Base-by-base conservation (phyloP, 495 filamentous ascomycete species). In the Xylaria flabelliformis region DNA sequence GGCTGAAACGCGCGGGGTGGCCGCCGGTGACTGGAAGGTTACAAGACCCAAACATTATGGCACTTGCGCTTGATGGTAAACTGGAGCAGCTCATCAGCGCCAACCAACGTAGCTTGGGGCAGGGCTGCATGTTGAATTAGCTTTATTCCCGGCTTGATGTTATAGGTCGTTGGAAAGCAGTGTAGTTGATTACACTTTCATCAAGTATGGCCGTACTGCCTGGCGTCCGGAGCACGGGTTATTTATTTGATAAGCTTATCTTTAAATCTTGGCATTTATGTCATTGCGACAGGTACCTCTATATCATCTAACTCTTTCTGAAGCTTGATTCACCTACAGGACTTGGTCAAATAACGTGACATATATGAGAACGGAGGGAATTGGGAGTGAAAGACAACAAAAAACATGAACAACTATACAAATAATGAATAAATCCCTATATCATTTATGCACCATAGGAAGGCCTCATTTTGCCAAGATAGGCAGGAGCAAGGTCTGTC, bases 1-100 rank as follows among this genome's bases (percentile, higher is more conserved):
- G 62, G 12, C 24, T 64, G 12, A 64, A 64, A 24, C 39, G 24
- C 4, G 42, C 41, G 12, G 62, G 62, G 42, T 64, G 62, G 62
- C 62, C 62, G 41, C 32, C 12, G 62, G n/a, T 26, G 4, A 64
- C 62, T 17, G 62, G 62, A 34, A n/a, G 26, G 0, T 9, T 64
- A 13, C n/a, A 48, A 29, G 62, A 64, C 42, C 17, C 4, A 21
- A 48, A 48, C 34, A 64, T 64, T 3, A 48, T 64, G 62, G 62
- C 41, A 17, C 50, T 64, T 39, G 62, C 42, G 5, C 4, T 64
- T 10, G 62, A 64, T n/a, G 62, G 42, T 32, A 48, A 6, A 12
- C 12, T 64, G 41, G 21, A 29, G 24, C 62, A 64, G 17, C 62
- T 64, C 24, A 15, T 26, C 6, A 64, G 62, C 26, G 41, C 42